Base-by-base conservation (phyloP, 345 rosid genomes). In the Gossypium turneri region DNA sequence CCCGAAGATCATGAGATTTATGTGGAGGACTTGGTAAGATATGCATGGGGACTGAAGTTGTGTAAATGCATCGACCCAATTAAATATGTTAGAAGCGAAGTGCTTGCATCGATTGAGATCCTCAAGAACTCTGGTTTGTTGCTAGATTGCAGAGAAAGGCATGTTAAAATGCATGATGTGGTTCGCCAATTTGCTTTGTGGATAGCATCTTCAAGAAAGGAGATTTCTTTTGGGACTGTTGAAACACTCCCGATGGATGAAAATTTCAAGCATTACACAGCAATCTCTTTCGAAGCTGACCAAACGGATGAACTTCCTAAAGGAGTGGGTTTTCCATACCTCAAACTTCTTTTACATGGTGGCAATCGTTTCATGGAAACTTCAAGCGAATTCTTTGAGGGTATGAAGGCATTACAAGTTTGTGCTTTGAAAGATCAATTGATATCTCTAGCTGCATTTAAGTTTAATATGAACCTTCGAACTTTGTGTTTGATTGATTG, bases 11-110 rank as follows among this genome's bases (percentile, higher is more conserved):
- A 65, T 43, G 27, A 65, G 27, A 43, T 65, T 3, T 4, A 0
- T 65, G 51, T 65, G 12, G 69, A 65, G 47, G 17, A 65, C 16
- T 65, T 65, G 27, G 69, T 65, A 3, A 5, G 52, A 12, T 5
- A 19, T 55, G 77, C 82, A 79, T 44, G 70, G 52, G 70, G 52
- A 1, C 1, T 44, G 7, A 11, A 44, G 27, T 4, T 44, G 9
- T 19, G 5, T 20, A 20, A 44, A 11, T n/a, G 9, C 25, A 12
- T 12, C 0, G 0, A 19, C n/a, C 44, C 70, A 19, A 44, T 43
- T 11, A 10, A 66, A 11, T 5, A 66, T 12, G 70, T 66, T 3
- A 66, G n/a, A 16, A 66, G 2, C 4, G 70, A 66, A 44, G 34
- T 66, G 7, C 34, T 19, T 66, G 53, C 34, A 66, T 27, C 70